Evolutionary conservation across 2,329 filamentous ascomycete species (phyloP), one percentile per base, ranked within the genome.

Genomic region (Tolypocladium capitatum): DNA sequence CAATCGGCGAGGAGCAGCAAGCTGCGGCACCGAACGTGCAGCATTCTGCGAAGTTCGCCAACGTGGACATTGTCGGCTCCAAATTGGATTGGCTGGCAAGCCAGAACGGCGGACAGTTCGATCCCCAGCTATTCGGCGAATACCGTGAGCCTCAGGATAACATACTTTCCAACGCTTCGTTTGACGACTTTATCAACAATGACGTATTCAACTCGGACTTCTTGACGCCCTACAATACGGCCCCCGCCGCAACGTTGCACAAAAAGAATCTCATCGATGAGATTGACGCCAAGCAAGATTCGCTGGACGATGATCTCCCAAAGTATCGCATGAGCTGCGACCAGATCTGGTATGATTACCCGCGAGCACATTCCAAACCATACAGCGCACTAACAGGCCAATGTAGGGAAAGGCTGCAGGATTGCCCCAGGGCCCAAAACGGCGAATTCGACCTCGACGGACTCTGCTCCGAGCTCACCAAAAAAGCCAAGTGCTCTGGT

Each of bases 401-500:
- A 38, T 38, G 49, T 60, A 96, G 91, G 92, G 89, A 95, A 66
- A 88, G 87, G 68, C 68, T 96, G 21, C 87, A 94, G 69, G 80
- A 77, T 33, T 94, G 89, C 64, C 83, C 88, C 51, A 89, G 85
- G 63, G 92, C 94, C 56, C 85, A 90, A 61, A 86, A 80, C 49
- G 90, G 90, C 56, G 90, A 94, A 56, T 88, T 97, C 54, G 92
- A 98, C 56, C 84, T 98, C 44, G 92, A 98, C 61, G 82, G 84
- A 32, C 76, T 98, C 24, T 98, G 92, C 69, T 85, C 84, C 5
- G 90, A 98, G 62, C 78, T 98, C 14, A 86, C 91, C 54, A 86
- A 90, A 63, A 98, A 98, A 70, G 92, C 92, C 49, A 92, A 91
- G 62, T 98, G 92, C 65, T 94, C 89, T 0, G 86, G 94, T 56